A percentile compares a stretch with the other conserved stretches of the same genome.
phyloP scores from a whole-genome alignment of 805 yeast species.

The Starmerella bombi region DNA sequence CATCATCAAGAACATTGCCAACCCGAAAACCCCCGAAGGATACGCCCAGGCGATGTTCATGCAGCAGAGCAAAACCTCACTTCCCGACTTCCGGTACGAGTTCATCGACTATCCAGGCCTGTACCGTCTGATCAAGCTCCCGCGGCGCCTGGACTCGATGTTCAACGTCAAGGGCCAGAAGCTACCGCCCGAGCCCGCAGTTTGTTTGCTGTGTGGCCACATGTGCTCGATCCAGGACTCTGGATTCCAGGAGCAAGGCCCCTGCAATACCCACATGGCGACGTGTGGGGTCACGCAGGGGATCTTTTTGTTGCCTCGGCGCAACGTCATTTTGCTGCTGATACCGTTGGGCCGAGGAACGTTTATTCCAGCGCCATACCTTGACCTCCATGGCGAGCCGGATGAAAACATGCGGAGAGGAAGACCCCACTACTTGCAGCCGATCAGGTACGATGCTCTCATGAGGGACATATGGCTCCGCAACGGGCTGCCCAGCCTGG shows the following conservation, averaged over 20 bases:
- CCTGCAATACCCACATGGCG: slow-evolving; percentile 61
- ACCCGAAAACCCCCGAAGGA: slow-evolving; percentile 13
- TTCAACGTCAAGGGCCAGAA: slow-evolving; percentile 34
- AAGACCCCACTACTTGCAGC: slow-evolving; percentile 55
- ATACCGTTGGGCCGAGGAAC: slow-evolving; percentile 69
- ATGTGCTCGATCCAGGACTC: slow-evolving; percentile 51
- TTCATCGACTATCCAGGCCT: slow-evolving; percentile 51
- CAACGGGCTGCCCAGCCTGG: slow-evolving; percentile 61
- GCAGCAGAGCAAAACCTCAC: neutral
- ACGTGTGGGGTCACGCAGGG: slow-evolving; percentile 53
- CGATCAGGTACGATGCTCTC: slow-evolving; percentile 50
- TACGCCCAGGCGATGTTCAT: neutral
- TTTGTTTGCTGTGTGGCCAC: slow-evolving; percentile 72
- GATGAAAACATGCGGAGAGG: slow-evolving; percentile 59
- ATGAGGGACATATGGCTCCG: slow-evolving; percentile 59
- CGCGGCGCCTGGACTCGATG: slow-evolving; percentile 51
- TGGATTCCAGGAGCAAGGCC: slow-evolving; percentile 40
- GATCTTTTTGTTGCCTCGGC: slow-evolving; percentile 57
- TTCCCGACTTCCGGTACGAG: neutral
- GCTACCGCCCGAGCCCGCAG: slow-evolving; percentile 53
- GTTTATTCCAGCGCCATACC: slow-evolving; percentile 68
- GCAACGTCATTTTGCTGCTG: slow-evolving; percentile 43
- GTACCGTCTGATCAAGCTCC: slow-evolving; percentile 49
- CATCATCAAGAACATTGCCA: slow-evolving; percentile 9
- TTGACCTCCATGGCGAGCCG: slow-evolving; percentile 76